Percentiles rank a stretch among this genome's conserved stretches.
Evolutionary conservation across 768 basidiomycete species (phyloP).

Genomic region (Trametes punicea): DNA sequence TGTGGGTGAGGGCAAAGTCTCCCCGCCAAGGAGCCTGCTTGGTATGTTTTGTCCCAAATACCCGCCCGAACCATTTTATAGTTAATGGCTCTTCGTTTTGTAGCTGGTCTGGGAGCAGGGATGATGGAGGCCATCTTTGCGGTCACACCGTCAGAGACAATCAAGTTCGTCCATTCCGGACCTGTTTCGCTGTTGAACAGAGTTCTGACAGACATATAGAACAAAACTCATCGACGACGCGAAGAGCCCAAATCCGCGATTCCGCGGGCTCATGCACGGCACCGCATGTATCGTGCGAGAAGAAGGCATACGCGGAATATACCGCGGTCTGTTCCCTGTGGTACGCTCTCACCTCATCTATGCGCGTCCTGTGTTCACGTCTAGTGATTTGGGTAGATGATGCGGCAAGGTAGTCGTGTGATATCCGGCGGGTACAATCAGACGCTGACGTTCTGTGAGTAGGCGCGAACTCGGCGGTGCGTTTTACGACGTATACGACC

Average conservation of each 20-base stretch:
- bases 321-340: slow-evolving; percentile 91
- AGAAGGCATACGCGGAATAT: slow-evolving; percentile 83
- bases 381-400: slow-evolving; percentile 55
- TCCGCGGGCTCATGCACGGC: slow-evolving; percentile 84
- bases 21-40: slow-evolving; percentile 77
- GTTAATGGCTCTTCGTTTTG: neutral
- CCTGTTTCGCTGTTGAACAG: neutral
- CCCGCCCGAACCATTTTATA: neutral
- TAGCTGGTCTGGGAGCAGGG: slow-evolving; percentile 83
- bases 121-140: slow-evolving; percentile 91
- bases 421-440: too few relatives aligned
- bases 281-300: slow-evolving; percentile 73
- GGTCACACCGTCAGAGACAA: slow-evolving; percentile 96
- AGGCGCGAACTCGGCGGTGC: slow-evolving; percentile 87
- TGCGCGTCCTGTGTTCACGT: neutral
- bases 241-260: slow-evolving; percentile 79
- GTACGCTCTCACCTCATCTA: slow-evolving; percentile 43
- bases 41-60: slow-evolving; percentile 40
- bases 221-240: slow-evolving; percentile 97
- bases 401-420: slow-evolving; percentile 72
- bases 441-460: neutral
- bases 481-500: slow-evolving; percentile 93
- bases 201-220: slow-evolving; percentile 38
- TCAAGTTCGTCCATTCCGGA: slow-evolving; percentile 59
- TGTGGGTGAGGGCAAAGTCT: slow-evolving; percentile 76